Evolutionary conservation across 768 basidiomycete genomes (phyloP), one percentile per base, ranked within the genome.

Genomic region (Hypholoma sublateritium): DNA sequence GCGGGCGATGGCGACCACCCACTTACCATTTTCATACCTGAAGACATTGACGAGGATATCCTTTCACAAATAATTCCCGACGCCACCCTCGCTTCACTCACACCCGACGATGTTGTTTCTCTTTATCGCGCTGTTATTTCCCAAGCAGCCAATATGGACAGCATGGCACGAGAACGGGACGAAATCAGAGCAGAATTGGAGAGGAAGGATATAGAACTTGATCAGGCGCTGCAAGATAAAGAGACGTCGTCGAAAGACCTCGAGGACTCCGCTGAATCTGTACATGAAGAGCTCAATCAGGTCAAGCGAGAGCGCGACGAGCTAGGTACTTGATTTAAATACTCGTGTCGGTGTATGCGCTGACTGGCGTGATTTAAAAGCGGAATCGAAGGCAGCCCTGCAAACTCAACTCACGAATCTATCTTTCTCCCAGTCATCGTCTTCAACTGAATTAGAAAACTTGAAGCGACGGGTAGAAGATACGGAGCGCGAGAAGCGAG

Each of bases 401-500:
- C 78, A 86, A 69, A 67, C 77, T 28, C 81, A 88, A 65, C 64
- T 94, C 57, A 66, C 82, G 5, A 68, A 80, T 0, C 71, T 91
- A 5, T 80, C 82, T 11, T 81, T 65, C 36, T 82, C 87, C 0
- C 83, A 88, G 43, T 77, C 83, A 11, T 77, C 84, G 0, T 87
- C 90, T 2, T 84, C 85, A 3, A 72, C 77, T 1, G 88, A 88
- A 66, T 69, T 84, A 7, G 85, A 85, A 35, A 68, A 73, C 5
- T 67, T 91, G 36, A 84, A 80, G 61, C 80, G 72, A 54, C 82
- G 84, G 37, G 72, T 89, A 4, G 86, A 92, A 19, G 89, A 92
- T 58, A 81, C 82, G 1, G 93, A 97, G 60, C 81, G 90, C 53
- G 95, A 97, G 77, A 97, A 97, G 72, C 85, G 93, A 34, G 93